Conservation (phyloP, 129 eudicot genomes). For the Dittrichia graveolens region DNA sequence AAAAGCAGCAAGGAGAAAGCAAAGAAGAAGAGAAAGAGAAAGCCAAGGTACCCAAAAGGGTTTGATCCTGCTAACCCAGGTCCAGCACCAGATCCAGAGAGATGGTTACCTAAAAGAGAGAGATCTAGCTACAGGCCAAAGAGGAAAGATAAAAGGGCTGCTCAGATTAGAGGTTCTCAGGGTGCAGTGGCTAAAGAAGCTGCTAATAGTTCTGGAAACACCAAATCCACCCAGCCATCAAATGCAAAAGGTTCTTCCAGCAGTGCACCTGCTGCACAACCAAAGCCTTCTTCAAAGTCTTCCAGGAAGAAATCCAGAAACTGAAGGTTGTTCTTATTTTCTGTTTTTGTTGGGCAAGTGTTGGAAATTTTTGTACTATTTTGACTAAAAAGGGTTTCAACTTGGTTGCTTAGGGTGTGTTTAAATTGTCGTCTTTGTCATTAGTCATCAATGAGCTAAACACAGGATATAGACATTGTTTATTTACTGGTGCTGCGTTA, state of each 20-base stretch:
- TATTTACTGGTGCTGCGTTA: not conserved
- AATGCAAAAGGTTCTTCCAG: slow-evolving; percentile 56
- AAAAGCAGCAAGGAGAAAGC: slow-evolving; percentile 69
- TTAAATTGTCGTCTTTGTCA: slow-evolving; percentile 11
- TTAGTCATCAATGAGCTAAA: slow-evolving; percentile 10
- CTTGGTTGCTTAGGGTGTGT: slow-evolving; percentile 4
- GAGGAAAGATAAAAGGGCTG: slow-evolving; percentile 88
- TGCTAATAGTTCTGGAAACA: slow-evolving; percentile 24
- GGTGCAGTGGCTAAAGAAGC: slow-evolving; percentile 85
- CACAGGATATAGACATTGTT: not conserved
- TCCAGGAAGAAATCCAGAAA: slow-evolving; percentile 89
- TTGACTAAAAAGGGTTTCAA: not conserved
- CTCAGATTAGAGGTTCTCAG: slow-evolving; percentile 91
- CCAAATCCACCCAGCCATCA: slow-evolving; percentile 55
- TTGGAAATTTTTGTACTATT: slow-evolving; percentile 14
- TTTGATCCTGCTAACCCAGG: slow-evolving; percentile 93
- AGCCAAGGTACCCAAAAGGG: slow-evolving; percentile 90
- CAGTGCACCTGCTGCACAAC: slow-evolving; percentile 52
- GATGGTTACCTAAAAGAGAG: slow-evolving; percentile 94
- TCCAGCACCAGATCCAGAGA: slow-evolving; percentile 92
- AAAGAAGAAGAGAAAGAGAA: slow-evolving; percentile 92
- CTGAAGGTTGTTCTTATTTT: slow-evolving; percentile 14
- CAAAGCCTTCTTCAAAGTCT: slow-evolving; percentile 69
- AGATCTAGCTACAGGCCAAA: slow-evolving; percentile 88
- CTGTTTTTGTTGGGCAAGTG: not conserved